Evolutionary conservation across 148 eudicot species (phyloP), one percentile per base, ranked within the genome.

Genomic region (Arbutus unedo): DNA sequence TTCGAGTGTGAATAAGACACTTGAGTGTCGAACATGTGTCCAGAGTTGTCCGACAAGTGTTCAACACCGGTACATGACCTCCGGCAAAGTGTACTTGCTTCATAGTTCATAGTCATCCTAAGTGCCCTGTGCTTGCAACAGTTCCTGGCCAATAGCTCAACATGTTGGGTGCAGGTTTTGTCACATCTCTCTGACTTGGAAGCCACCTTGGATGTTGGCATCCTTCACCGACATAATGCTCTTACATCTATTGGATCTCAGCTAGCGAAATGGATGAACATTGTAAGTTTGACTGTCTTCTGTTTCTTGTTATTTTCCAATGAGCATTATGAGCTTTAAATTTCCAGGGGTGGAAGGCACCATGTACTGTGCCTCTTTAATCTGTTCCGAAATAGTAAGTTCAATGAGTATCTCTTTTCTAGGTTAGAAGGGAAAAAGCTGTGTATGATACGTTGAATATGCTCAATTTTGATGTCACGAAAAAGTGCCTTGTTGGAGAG

Each of bases 351-450:
- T 3, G 25, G 70, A 54, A 38, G 81, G 75, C 18, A 16, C 55
- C 8, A 14, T 15, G 43, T 64, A 3, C 38, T 31, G 38, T 31
- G 38, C 57, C 49, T 50, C 55, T n/a, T 14, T 15, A 50, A 56
- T 76, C 13, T 0, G 5, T 64, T 44, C 45, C 31, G 82, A 71
- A 60, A 68, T 54, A 67, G 57, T 79, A 62, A 66, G 54, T 49
- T 6, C 81, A 66, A 59, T 54, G 55, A 10, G 79, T 81, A 47
- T 59, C 31, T 62, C 18, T 81, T 88, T 81, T 87, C 80, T 88
- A 97, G 99, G 99, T 97, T 83, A 93, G 93, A 87, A 93, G 93
- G 92, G 98, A 97, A 89, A 97, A 97, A 83, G 98, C 98, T 85
- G 97, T 97, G 10, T 97, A 92, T 88, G 99, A 97, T 87, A 92